These are phyloP conservation scores for Bruguiera sexangula DNA, from an alignment of 345 rosid genomes.

Conservation along the genomic window DNA sequence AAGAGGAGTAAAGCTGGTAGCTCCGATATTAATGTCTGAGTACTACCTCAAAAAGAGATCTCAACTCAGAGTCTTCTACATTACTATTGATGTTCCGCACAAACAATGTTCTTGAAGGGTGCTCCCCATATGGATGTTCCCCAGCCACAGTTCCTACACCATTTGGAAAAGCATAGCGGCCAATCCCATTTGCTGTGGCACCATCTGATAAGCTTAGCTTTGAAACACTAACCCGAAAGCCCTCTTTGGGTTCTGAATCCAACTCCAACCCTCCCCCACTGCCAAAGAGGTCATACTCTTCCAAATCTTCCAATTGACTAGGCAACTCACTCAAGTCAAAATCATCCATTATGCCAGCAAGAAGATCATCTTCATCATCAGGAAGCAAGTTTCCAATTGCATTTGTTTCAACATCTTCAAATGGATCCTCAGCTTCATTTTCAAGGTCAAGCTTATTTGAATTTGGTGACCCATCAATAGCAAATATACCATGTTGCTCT, in stretches of 20 bases:
- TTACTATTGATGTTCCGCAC: conserved; percentile 94
- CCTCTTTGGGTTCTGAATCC: conserved; percentile 63
- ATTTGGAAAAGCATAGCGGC: conserved; percentile 49
- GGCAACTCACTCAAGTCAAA: conserved; percentile 66
- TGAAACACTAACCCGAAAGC: conserved; percentile 39
- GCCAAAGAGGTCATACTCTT: conserved; percentile 79
- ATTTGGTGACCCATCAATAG: conserved; percentile 50
- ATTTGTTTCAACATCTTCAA: conserved; percentile 48
- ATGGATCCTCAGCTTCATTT: conserved; percentile 45
- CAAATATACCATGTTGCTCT: conserved; percentile 38
- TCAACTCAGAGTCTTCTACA: conserved; percentile 83
- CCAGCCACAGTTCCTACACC: conserved; percentile 69
- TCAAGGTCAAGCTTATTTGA: conserved; percentile 41
- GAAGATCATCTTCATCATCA: conserved; percentile 78
- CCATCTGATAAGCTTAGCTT: conserved; percentile 54
- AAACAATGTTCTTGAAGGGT: conserved; percentile 91
- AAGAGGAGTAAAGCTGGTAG: background rate
- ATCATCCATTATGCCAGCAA: conserved; percentile 79
- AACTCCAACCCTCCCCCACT: conserved; percentile 89
- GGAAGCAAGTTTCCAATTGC: conserved; percentile 62
- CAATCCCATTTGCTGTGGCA: conserved; percentile 43
- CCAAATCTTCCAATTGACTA: conserved; percentile 62
- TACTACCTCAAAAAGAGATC: conserved; percentile 81
- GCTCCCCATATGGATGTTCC: conserved; percentile 95
- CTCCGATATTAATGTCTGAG: background rate